Evolutionary conservation across 2,329 filamentous ascomycete genomes (phyloP), one percentile per base, ranked within the genome.

Genomic region (Verticillium albo-atrum): DNA sequence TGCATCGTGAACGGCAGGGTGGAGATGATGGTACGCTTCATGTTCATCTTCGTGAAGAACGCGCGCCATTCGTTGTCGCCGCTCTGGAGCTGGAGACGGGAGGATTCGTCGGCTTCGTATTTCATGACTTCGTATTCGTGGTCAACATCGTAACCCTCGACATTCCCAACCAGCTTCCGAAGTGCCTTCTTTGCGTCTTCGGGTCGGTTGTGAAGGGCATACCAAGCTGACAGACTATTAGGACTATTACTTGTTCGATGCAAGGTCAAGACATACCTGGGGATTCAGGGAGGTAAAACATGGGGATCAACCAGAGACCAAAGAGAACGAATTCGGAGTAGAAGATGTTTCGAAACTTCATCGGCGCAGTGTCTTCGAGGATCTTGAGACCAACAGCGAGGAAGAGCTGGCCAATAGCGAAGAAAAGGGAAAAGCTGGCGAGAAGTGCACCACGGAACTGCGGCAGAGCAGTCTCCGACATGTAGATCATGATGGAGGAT

Each of bases 1-100:
- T 68, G 66, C 7, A 63, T 62, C 4, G 62, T 63, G 15, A 66
- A 66, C 3, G 65, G 66, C 5, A 68, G 55, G 1, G 61, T 62
- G 1, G 66, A 62, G 27, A 67, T 66, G 20, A 66, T 14, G 14
- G 60, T 60, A 3, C 63, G 63, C 57, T 66, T 65, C 17, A 64
- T 55, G 55, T 67, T 67, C 3, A 20, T 60, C 32, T 55, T 60
- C 27, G 55, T 32, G 37, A 51, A 51, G 37, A 57, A 51, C 2
- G 55, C 27, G 26, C 55, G 55, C 55, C 55, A 57, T 10, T 57
- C 55, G 20, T 32, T 51, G 17, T 47, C 26, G 60, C 25, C 23
- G 51, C 58, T 20, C 58, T 65, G 59, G 58, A 58, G 37, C 55
- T 60, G 26, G 27, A 60, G 15, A 26, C 37, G 35, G 47, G 30